Evolutionary conservation across 106 monocot genomes (phyloP).

Genomic region (Apostasia shenzhenica): DNA sequence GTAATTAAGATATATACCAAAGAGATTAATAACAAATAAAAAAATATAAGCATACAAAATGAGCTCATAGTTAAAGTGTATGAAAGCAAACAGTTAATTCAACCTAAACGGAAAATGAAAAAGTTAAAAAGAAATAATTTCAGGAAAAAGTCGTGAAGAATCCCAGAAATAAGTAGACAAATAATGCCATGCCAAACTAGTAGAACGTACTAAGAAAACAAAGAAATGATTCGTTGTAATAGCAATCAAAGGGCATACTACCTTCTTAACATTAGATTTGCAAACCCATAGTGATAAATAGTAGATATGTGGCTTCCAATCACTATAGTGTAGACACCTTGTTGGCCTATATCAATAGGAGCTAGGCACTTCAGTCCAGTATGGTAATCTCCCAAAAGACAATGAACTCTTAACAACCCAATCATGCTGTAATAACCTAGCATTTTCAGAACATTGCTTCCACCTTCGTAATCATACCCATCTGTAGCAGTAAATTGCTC

Average conservation of each 20-base stretch:
- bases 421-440: conserved; percentile 97
- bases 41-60: no score
- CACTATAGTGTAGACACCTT: conserved; percentile 83
- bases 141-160: no score
- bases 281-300: conserved; percentile 97
- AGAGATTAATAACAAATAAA: no score
- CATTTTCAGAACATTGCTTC: conserved; percentile 96
- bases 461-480: conserved; percentile 92
- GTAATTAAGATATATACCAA: no score
- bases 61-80: no score
- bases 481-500: conserved; percentile 82
- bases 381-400: conserved; percentile 88
- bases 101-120: no score
- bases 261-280: conserved; percentile 86
- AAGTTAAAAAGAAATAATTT: no score
- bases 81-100: no score
- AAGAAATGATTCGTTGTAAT: no score
- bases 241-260: conserved; percentile 2
- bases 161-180: no score
- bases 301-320: conserved; percentile 94
- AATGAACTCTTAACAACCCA: conserved; percentile 84
- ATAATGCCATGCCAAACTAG: no score
- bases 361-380: conserved; percentile 85
- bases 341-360: conserved; percentile 84
- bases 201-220: no score